Percentiles rank a stretch among this genome's conserved stretches.
Conservation (phyloP, 768 basidiomycete genomes). For the Rhodotorula babjevae region DNA sequence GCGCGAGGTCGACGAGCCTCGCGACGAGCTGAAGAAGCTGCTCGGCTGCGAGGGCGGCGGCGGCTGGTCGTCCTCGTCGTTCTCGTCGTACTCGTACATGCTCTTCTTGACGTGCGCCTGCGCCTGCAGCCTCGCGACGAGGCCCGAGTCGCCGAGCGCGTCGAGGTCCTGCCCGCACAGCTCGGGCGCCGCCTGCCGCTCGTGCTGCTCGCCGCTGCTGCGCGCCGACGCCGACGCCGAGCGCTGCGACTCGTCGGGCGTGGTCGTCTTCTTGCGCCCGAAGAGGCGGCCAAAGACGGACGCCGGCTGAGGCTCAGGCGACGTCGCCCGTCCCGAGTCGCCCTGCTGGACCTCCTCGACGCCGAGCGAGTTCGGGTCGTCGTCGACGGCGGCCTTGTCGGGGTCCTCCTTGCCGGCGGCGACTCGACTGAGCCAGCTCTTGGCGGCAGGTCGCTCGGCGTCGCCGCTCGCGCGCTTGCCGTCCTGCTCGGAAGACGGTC, state of each 20-base stretch:
- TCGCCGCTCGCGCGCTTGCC: not conserved
- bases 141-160: constrained; percentile 3
- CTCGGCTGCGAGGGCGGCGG: constrained; percentile 46
- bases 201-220: not conserved
- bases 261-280: constrained; percentile 6
- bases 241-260: not conserved
- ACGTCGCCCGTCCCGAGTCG: constrained; percentile 2
- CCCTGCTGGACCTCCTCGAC: constrained; percentile 9
- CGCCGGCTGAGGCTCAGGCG: not conserved
- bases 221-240: not conserved
- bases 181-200: not conserved
- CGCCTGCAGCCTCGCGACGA: not conserved
- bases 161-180: constrained; percentile 20
- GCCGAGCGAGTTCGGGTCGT: constrained; percentile 11
- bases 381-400: not conserved
- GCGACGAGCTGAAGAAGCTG: constrained; percentile 77
- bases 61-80: constrained; percentile 78
- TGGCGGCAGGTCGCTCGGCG: not conserved
- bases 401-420: not conserved
- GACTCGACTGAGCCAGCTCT: not conserved
- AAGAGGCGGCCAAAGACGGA: constrained; percentile 24
- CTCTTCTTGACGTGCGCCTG: not conserved
- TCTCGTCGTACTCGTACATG: constrained; percentile 54
- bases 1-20: not conserved
- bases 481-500: not conserved